phyloP scores from a whole-genome alignment of 805 yeast species.

The Saturnispora halmiae region DNA sequence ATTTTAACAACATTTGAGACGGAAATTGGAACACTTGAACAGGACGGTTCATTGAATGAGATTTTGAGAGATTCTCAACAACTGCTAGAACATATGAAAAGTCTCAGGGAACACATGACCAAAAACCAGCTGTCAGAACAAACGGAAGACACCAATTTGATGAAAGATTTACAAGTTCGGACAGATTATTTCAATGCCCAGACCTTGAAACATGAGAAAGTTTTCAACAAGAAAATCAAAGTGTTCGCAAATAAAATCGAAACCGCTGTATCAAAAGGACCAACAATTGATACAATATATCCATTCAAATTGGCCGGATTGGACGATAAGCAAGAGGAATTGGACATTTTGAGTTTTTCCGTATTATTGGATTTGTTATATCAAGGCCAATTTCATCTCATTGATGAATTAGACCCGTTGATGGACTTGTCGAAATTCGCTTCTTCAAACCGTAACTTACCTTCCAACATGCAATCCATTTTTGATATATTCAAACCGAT shows the following conservation, averaged over 20 bases:
- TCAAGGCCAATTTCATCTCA: slow-evolving; percentile 26
- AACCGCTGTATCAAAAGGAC: neutral
- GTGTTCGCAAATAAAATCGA: slow-evolving; percentile 11
- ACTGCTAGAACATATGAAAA: neutral
- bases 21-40: neutral
- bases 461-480: neutral
- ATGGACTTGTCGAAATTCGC: neutral
- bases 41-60: neutral
- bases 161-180: neutral
- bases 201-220: slow-evolving; percentile 11
- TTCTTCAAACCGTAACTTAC: neutral
- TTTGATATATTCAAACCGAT: slow-evolving; percentile 2
- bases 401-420: neutral
- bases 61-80: neutral
- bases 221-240: slow-evolving; percentile 17
- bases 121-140: no score
- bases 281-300: slow-evolving; percentile 7
- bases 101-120: neutral
- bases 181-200: slow-evolving; percentile 2
- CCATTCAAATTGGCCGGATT: neutral
- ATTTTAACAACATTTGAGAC: neutral
- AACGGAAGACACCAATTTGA: no score
- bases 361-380: slow-evolving; percentile 26
- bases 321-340: neutral
- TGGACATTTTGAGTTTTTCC: slow-evolving; percentile 10